A percentile compares a stretch with the other conserved stretches of the same genome.
Evolutionary conservation across 441 rosid species (phyloP).

Genomic region (California macrophylla): DNA sequence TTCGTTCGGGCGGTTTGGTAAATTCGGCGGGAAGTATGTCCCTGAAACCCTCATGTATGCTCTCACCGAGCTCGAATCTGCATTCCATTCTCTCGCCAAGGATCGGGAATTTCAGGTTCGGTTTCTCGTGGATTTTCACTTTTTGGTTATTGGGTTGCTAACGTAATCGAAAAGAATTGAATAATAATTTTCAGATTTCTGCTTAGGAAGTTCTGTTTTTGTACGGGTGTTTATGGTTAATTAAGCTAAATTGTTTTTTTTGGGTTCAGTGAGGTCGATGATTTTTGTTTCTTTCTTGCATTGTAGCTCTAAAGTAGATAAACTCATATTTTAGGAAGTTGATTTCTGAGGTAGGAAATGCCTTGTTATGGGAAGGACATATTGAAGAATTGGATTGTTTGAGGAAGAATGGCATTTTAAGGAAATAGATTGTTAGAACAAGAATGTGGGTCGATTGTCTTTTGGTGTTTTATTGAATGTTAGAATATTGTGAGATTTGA

Average conservation of each 20-base stretch:
- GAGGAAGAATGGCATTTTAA: background rate
- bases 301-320: background rate
- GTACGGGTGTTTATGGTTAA: background rate
- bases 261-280: background rate
- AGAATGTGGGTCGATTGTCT: background rate
- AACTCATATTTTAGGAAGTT: background rate
- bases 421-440: background rate
- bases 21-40: conserved; percentile 84
- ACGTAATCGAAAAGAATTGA: background rate
- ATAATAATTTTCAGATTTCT: background rate
- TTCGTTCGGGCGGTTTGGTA: conserved; percentile 75
- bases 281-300: background rate
- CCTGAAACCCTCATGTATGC: conserved; percentile 89
- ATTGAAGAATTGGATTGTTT: background rate
- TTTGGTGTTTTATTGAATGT: background rate
- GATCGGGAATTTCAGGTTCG: conserved; percentile 71
- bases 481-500: background rate
- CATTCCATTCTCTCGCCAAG: conserved; percentile 47
- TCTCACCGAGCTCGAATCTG: conserved; percentile 68
- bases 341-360: background rate
- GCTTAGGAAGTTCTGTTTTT: too few relatives aligned
- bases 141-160: background rate
- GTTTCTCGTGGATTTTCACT: background rate
- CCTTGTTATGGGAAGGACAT: background rate
- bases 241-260: background rate